Percentiles rank a stretch among this genome's conserved stretches.
phyloP scores from a whole-genome alignment of 78 protist species.

The Polysphondylium violaceum region DNA sequence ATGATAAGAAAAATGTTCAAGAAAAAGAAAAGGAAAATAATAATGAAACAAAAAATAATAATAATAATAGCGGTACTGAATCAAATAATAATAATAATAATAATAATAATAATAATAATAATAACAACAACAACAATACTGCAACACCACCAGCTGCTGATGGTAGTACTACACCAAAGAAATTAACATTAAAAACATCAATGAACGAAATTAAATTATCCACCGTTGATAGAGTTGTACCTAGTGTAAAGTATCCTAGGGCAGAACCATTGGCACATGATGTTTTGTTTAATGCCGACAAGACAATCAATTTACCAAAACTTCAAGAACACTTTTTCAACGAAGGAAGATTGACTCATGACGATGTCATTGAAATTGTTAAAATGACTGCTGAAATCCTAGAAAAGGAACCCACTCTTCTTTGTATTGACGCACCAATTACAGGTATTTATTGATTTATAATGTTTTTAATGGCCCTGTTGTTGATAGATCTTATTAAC shows the following conservation, averaged over 20 bases:
- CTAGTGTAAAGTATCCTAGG: constrained; percentile 70
- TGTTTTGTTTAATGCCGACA: constrained; percentile 38
- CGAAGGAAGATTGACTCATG: constrained; percentile 75
- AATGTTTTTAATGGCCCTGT: no score
- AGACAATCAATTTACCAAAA: constrained; percentile 58
- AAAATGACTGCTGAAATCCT: constrained; percentile 65
- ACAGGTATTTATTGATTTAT: constrained; percentile 54
- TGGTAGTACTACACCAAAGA: background rate
- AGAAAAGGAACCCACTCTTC: constrained; percentile 66
- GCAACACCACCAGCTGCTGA: background rate
- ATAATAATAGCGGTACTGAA: no score
- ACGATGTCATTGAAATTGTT: constrained; percentile 72
- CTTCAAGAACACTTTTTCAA: constrained; percentile 77
- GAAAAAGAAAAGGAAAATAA: no score
- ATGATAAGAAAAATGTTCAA: no score
- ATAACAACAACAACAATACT: background rate
- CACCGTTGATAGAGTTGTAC: constrained; percentile 58
- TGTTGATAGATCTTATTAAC: no score
- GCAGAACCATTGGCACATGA: constrained; percentile 56
- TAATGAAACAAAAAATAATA: no score
- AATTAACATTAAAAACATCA: constrained; percentile 38
- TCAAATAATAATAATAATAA: no score
- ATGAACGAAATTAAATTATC: constrained; percentile 17
- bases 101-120: no score
- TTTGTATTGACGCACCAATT: constrained; percentile 65